A percentile compares a stretch with the other conserved stretches of the same genome.
These are phyloP conservation scores for Venturia carpophila DNA, from an alignment of 2,329 filamentous ascomycete species.

Conservation along the genomic window DNA sequence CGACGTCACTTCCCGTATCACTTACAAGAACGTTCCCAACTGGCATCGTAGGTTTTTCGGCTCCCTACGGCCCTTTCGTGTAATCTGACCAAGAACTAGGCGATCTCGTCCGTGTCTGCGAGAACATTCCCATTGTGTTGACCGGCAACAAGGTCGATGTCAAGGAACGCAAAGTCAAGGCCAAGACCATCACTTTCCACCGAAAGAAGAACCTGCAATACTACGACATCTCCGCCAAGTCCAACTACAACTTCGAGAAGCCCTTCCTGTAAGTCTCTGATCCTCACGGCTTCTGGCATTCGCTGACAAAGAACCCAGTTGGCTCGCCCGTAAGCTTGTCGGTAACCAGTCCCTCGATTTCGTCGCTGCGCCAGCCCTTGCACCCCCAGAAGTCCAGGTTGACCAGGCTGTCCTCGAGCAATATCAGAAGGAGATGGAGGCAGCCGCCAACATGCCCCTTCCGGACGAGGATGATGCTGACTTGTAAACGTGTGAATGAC, in stretches of 20 bases:
- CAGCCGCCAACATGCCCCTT: conserved; percentile 73
- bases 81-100: conserved; percentile 43
- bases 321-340: conserved; percentile 96
- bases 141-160: conserved; percentile 99
- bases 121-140: conserved; percentile 98
- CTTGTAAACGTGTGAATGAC: conserved; percentile 32
- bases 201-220: conserved; percentile 99
- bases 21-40: conserved; percentile 99
- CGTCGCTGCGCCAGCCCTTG: conserved; percentile 88
- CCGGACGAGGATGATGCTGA: conserved; percentile 86
- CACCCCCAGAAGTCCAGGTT: conserved; percentile 85
- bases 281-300: neutral
- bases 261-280: conserved; percentile 61
- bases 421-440: conserved; percentile 84
- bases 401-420: conserved; percentile 72
- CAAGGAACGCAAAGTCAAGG: conserved; percentile 99
- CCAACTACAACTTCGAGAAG: conserved; percentile 99
- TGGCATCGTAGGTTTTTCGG: conserved; percentile 79
- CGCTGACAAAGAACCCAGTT: conserved; percentile 35
- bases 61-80: neutral
- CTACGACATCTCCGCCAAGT: conserved; percentile 99
- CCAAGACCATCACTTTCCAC: conserved; percentile 99
- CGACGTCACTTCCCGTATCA: conserved; percentile 97
- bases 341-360: conserved; percentile 91
- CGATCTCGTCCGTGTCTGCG: conserved; percentile 97